phyloP scores from a whole-genome alignment of 768 basidiomycete species.

The Neoboletus subvelutipes region DNA sequence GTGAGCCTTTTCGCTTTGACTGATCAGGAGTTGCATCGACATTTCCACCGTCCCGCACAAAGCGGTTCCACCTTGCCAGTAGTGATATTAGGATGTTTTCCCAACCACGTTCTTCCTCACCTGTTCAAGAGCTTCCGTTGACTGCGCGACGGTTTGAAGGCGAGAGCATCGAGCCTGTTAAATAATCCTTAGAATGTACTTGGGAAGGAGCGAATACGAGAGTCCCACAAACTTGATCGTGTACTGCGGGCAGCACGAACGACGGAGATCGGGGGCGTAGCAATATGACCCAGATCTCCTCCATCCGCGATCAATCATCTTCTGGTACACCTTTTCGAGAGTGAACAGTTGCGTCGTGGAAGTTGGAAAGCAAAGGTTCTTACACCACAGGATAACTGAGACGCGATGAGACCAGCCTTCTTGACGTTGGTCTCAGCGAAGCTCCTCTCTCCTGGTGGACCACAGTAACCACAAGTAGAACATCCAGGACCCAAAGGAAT shows the following conservation, averaged over 20 bases:
- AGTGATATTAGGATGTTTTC: background rate
- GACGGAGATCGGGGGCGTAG: constrained; percentile 82
- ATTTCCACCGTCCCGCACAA: constrained; percentile 47
- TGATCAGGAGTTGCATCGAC: constrained; percentile 20
- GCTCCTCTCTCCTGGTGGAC: constrained; percentile 50
- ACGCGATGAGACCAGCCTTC: constrained; percentile 48
- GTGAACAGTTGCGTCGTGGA: background rate
- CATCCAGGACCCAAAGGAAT: constrained; percentile 24
- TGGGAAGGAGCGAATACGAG: constrained; percentile 2
- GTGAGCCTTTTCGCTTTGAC: constrained; percentile 11
- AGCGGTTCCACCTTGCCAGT: constrained; percentile 67
- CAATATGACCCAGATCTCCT: constrained; percentile 79
- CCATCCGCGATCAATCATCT: constrained; percentile 85
- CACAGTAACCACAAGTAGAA: constrained; percentile 69
- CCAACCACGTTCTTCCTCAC: constrained; percentile 33
- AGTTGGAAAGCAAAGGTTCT: background rate
- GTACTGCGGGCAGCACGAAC: constrained; percentile 91
- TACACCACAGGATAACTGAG: constrained; percentile 56
- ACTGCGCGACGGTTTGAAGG: constrained; percentile 69
- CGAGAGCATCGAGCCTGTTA: constrained; percentile 60
- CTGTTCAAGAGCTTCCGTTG: constrained; percentile 75
- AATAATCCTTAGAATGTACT: constrained; percentile 17
- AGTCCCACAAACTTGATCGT: constrained; percentile 71
- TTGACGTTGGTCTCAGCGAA: constrained; percentile 41
- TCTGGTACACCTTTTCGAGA: constrained; percentile 62